Evolutionary conservation across 75 land plant species (phyloP), one percentile per base, ranked within the genome.

Genomic region (Pinus albicaulis): DNA sequence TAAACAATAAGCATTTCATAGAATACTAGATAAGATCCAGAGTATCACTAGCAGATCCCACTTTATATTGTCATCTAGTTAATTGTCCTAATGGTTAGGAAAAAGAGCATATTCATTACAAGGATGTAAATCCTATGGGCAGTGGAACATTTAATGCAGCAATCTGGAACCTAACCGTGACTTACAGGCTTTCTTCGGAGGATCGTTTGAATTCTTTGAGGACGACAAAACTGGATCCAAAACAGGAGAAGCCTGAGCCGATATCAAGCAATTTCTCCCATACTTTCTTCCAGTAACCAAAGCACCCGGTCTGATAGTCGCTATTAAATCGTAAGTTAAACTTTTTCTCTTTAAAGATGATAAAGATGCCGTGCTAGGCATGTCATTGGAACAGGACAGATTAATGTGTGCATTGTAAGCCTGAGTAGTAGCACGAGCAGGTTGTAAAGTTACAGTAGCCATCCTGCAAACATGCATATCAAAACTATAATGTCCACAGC

Each of bases 171-270:
- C 56, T 59, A 59, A 71, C 14, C 28, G 22, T 4, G 61, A 22
- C 74, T 77, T 82, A 89, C 89, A 81, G 79, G 87, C 82, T 85
- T 84, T 89, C 78, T 80, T 87, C n/a, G 31, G 58, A 22, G 81
- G 68, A 60, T 78, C 85, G 55, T 52, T 82, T 15, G 59, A 59
- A 22, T 73, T 62, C 20, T 74, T 80, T n/a, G 85, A 82, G 3
- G 89, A 76, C 1, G 80, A 75, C 11, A 61, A 44, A 66, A 74
- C 80, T 7, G 82, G 85, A 76, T 80, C 87, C n/a, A 58, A 31
- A 5, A 87, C 83, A 41, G 85, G 72, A 58, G 82, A 72, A 14
- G 73, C 80, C 13, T 86, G 84, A 55, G 80, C n/a, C 34, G 85
- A 80, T 72, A 55, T 55, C 20, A 16, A 55, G 24, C 56, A 53